phyloP scores from a whole-genome alignment of 306 rosid genomes.

The Castanea crenata region DNA sequence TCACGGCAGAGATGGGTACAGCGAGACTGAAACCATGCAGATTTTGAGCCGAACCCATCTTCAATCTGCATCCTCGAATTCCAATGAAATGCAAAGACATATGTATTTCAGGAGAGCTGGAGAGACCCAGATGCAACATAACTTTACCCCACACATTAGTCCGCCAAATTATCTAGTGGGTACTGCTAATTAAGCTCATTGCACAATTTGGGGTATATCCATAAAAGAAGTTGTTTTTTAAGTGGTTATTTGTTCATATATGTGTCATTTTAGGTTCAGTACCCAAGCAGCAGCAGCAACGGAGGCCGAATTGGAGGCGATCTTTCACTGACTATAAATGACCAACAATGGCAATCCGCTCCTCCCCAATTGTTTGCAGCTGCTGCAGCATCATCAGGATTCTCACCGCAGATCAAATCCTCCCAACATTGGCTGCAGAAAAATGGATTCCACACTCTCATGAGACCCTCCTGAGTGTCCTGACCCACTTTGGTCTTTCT shows the following conservation, averaged over 20 bases:
- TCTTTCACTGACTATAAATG: constrained; percentile 50
- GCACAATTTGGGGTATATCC: background rate
- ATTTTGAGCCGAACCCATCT: constrained; percentile 46
- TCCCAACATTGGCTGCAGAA: constrained; percentile 65
- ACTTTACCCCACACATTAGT: constrained; percentile 39
- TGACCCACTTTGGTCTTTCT: constrained; percentile 6
- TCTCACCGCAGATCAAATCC: constrained; percentile 69
- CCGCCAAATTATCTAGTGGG: constrained; percentile 58
- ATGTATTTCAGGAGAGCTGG: constrained; percentile 49
- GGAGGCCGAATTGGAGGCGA: constrained; percentile 68
- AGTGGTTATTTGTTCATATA: background rate
- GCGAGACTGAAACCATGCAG: constrained; percentile 47
- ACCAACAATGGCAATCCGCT: constrained; percentile 52
- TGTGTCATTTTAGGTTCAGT: constrained; percentile 31
- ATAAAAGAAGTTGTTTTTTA: background rate
- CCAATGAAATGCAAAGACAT: constrained; percentile 54
- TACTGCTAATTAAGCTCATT: background rate
- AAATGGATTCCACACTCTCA: constrained; percentile 63
- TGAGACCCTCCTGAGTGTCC: constrained; percentile 48
- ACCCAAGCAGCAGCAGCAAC: constrained; percentile 71
- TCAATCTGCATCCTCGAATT: constrained; percentile 42
- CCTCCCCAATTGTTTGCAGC: constrained; percentile 57
- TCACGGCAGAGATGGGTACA: constrained; percentile 33
- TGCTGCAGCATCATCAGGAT: constrained; percentile 99
- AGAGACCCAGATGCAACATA: constrained; percentile 45